A percentile compares a stretch with the other conserved stretches of the same genome.
These are phyloP conservation scores for Ogataea trehalophila DNA, from an alignment of 805 yeast species.

Conservation along the genomic window DNA sequence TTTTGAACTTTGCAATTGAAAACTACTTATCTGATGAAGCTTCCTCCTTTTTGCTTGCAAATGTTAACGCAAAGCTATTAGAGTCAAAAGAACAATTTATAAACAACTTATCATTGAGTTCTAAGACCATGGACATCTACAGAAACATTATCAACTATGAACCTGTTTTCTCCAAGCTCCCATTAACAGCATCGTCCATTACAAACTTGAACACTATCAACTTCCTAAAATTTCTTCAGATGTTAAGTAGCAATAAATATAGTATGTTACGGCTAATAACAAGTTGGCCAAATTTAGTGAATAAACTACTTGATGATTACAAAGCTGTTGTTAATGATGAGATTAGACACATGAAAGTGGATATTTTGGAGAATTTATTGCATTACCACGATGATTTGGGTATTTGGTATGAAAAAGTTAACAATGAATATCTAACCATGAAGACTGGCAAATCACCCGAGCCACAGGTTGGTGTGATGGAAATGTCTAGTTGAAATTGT, in stretches of 20 bases:
- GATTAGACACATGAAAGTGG: constrained; percentile 17
- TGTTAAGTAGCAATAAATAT: constrained; percentile 19
- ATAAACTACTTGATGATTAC: constrained; percentile 23
- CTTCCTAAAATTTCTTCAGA: constrained; percentile 20
- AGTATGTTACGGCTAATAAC: constrained; percentile 21
- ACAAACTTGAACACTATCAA: constrained; percentile 19
- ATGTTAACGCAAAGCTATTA: constrained; percentile 23
- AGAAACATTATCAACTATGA: constrained; percentile 20
- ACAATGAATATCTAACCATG: constrained; percentile 14
- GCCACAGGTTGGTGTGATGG: constrained; percentile 19
- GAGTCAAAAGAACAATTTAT: constrained; percentile 13
- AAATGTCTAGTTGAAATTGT: constrained; percentile 5
- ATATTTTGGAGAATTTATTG: constrained; percentile 14
- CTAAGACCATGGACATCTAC: constrained; percentile 21
- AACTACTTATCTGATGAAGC: constrained; percentile 9
- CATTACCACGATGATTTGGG: constrained; percentile 11
- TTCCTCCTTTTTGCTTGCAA: constrained; percentile 21
- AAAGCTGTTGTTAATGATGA: constrained; percentile 15
- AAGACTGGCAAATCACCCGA: constrained; percentile 17
- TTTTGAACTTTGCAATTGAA: constrained; percentile 18
- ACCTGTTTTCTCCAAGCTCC: constrained; percentile 16
- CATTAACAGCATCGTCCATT: constrained; percentile 15
- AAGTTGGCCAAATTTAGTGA: constrained; percentile 28
- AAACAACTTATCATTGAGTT: constrained; percentile 17
- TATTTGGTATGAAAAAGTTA: constrained; percentile 19